These are phyloP conservation scores for Phytopythium vexans DNA, from an alignment of 352 stramenopile genomes.

Conservation along the genomic window DNA sequence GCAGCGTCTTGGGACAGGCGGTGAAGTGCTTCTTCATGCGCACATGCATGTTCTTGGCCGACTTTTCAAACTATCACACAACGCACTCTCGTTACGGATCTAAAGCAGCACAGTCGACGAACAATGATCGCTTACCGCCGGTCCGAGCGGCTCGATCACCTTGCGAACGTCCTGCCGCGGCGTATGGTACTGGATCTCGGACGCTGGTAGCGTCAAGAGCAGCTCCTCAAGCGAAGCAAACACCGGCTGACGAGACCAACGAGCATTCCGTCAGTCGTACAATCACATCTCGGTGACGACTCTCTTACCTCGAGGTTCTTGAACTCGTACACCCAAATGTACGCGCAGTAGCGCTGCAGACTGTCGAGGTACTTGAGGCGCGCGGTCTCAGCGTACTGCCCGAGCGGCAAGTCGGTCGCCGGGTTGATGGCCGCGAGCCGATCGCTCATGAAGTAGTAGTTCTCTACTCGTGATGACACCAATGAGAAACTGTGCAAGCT, in stretches of 20 bases:
- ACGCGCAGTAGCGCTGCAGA: constrained; percentile 45
- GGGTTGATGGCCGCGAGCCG: constrained; percentile 44
- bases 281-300: not conserved
- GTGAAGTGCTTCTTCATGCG: constrained; percentile 76
- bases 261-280: not conserved
- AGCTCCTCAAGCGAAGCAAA: constrained; percentile 54
- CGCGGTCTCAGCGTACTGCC: constrained; percentile 45
- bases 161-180: constrained; percentile 56
- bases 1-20: constrained; percentile 43
- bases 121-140: constrained; percentile 23
- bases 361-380: constrained; percentile 40
- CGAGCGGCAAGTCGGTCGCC: constrained; percentile 38
- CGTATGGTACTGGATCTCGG: constrained; percentile 69
- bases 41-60: constrained; percentile 59
- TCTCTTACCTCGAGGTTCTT: constrained; percentile 47
- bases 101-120: not conserved
- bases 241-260: constrained; percentile 23
- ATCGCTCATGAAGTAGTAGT: constrained; percentile 65
- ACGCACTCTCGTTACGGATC: not conserved
- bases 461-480: constrained; percentile 28
- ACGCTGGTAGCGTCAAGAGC: constrained; percentile 44
- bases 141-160: constrained; percentile 34
- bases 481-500: not conserved
- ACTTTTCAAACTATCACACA: constrained; percentile 56
- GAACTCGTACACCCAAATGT: constrained; percentile 70